Evolutionary conservation across 108 stramenopile genomes (phyloP).

Genomic region (Nitzschia sp.): DNA sequence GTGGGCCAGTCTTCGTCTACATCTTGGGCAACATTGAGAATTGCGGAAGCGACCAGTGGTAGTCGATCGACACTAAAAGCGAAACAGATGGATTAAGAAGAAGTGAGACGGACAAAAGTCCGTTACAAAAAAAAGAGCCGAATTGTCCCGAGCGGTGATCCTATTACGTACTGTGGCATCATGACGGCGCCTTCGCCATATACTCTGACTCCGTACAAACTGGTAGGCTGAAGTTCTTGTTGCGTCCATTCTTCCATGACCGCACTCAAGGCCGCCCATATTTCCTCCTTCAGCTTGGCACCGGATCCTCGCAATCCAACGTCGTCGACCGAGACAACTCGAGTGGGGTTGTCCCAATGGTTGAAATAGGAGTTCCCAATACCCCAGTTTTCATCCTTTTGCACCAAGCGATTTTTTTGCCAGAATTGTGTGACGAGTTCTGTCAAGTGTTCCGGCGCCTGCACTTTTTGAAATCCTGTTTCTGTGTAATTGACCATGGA

Average conservation of each 20-base stretch:
- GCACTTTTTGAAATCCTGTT: conserved; percentile 51
- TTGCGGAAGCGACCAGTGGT: conserved; percentile 74
- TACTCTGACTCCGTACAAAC: conserved; percentile 76
- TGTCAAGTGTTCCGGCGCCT: conserved; percentile 40
- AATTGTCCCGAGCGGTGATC: not conserved
- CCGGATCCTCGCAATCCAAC: conserved; percentile 41
- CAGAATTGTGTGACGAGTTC: conserved; percentile 47
- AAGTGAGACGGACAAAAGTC: not conserved
- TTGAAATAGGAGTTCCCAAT: conserved; percentile 44
- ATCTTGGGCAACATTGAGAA: conserved; percentile 73
- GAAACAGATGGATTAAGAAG: not conserved
- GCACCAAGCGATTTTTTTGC: conserved; percentile 41
- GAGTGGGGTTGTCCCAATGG: conserved; percentile 15
- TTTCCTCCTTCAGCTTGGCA: conserved; percentile 21
- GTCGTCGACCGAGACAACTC: conserved; percentile 49
- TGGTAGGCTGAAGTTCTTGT: conserved; percentile 52
- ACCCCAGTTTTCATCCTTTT: conserved; percentile 50
- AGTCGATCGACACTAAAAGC: conserved; percentile 57
- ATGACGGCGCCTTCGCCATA: conserved; percentile 57
- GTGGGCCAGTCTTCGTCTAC: conserved; percentile 49
- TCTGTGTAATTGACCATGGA: conserved; percentile 37
- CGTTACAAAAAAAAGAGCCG: too few species aligned
- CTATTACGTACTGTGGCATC: conserved; percentile 41
- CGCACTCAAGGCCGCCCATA: conserved; percentile 51
- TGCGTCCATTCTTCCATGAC: conserved; percentile 72